Base-by-base conservation (phyloP, 768 basidiomycete species). In the Lactarius tabidus region DNA sequence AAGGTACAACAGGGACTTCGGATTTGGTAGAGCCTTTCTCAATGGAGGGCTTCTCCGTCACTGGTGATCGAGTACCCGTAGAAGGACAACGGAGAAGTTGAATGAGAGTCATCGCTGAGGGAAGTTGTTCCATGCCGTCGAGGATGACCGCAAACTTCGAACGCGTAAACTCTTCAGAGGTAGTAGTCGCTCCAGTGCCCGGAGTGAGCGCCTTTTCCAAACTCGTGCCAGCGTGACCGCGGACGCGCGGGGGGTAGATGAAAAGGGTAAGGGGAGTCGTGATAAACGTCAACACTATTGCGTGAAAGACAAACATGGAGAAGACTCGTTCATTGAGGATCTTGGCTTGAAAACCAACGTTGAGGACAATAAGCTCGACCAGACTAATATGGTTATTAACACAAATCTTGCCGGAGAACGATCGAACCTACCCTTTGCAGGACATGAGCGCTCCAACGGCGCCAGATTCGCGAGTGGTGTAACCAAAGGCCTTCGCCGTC, bases 341-440 rank as follows among this genome's bases (percentile, higher is more conserved):
- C 15, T 77, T 76, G 3, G 91, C 91, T 66, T 79, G 74, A 9
- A 91, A 79, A 57, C 94, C 94, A 67, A 95, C 86, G 72, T 97
- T 97, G 71, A 95, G 84, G 9, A 95, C 93, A 68, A 97, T 95
- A 33, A 95, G 84, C 74, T 95, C 93, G 29, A 95, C 92, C 26
- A 87, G 78, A 38, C 85, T 87, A 64, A 29, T 12, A 28, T 63
- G 41, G 18, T 63, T 38, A 39, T 65, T 31, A 54, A 60, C 39
- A 10, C 28, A 35, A 43, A 20, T 56, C 18, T 15, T n/a, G 39
- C 39, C 51, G 23, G 41, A 15, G 33, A 48, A 54, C 64, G 23
- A 61, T 52, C 17, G 4, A 23, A 75, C 82, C 55, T 64, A 89
- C 88, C 91, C 92, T 77, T 96, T 92, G 78, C 91, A 93, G 74